These are phyloP conservation scores for Chlamydomonas incerta DNA, from an alignment of 139 green algal species.

Conservation along the genomic window DNA sequence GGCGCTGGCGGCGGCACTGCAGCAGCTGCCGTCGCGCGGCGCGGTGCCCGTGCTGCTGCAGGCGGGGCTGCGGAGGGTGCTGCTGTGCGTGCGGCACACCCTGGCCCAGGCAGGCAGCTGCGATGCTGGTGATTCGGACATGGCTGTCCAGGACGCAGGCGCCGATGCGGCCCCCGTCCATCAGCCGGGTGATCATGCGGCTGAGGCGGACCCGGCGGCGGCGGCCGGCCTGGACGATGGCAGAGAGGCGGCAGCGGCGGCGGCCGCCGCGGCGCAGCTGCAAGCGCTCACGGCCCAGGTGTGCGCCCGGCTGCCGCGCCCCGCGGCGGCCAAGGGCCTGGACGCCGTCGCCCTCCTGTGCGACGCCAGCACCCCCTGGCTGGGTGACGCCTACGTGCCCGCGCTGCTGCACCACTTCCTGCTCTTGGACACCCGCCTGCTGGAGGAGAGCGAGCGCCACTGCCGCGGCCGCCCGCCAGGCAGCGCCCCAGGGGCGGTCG, in stretches of 20 bases:
- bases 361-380: background rate
- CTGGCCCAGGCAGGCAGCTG: background rate
- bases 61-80: background rate
- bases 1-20: constrained; percentile 12
- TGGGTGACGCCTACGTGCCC: background rate
- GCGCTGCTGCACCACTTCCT: constrained; percentile 21
- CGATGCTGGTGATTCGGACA: background rate
- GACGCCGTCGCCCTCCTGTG: no score
- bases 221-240: background rate
- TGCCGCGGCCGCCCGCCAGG: background rate
- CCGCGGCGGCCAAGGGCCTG: no score
- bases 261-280: background rate
- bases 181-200: no score
- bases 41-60: background rate
- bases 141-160: background rate
- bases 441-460: background rate
- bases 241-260: background rate
- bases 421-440: background rate
- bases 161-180: background rate
- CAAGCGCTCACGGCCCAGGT: background rate
- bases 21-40: background rate
- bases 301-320: background rate
- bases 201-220: background rate
- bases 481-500: background rate
- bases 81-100: background rate